Base-by-base conservation (phyloP, 805 yeast genomes). In the Cyberlindnera euphorbiae region DNA sequence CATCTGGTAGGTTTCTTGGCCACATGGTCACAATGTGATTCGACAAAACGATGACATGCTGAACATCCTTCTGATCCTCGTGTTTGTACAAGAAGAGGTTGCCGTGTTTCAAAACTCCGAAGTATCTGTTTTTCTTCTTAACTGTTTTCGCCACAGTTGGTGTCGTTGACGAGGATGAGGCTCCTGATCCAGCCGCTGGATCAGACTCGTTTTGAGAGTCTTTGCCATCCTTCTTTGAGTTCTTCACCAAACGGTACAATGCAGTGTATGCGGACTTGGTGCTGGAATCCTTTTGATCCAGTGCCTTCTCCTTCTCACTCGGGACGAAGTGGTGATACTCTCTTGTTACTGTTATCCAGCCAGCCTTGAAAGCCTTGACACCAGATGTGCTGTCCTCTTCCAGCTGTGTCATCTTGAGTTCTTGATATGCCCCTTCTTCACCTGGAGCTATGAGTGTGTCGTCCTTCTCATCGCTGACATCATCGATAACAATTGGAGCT, bases 291-390 rank as follows among this genome's bases (percentile, higher is more conserved):
- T 52, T 50, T 18, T 43, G 41, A 22, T 51, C 58, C 17, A 41
- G 8, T 36, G 51, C 36, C 64, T 74, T 42, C 58, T 64, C 39
- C 64, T 66, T 26, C 64, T 49, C 46, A 45, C 55, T 34, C 44
- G 53, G 28, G 51, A 47, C 48, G 59, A 72, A 65, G 39, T 69
- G 63, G 60, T 82, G 68, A 54, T 80, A 84, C 46, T 83, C 90
- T 42, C 77, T 79, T 0, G 95, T 83, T n/a, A 89, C 89, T 3
- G 82, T 75, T 2, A 87, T 61, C 95, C 94, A 85, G 8, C 95
- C 96, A 9, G 75, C 64, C 53, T 71, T 75, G 47, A 60, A 71
- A 0, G 86, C 72, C 17, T 77, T 75, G 1, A 82, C 73, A 4
- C 93, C 94, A 0, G 74, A 56, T n/a, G 67, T 64, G 26, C 63